A percentile compares a stretch with the other conserved stretches of the same genome.
phyloP scores from a whole-genome alignment of 176 grass and related monocot genomes.

The Stipa capillata region DNA sequence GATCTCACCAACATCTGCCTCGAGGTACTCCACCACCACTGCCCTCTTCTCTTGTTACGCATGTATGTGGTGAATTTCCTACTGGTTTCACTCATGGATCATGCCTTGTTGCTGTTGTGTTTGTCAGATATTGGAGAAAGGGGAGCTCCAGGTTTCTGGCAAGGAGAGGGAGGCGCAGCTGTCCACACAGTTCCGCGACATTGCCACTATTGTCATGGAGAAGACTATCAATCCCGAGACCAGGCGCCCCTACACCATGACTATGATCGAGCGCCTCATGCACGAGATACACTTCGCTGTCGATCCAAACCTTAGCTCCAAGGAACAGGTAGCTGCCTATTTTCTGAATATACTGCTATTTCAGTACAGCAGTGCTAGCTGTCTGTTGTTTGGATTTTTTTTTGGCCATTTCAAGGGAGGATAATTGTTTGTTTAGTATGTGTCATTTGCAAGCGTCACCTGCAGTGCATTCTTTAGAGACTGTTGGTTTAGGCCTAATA shows the following conservation, averaged over 20 bases:
- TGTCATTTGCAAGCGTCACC: background rate
- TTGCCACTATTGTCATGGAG: constrained; percentile 94
- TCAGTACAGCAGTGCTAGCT: background rate
- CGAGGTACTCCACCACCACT: background rate
- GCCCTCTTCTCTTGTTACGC: too few species aligned
- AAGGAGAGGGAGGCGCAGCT: constrained; percentile 90
- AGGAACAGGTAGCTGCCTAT: background rate
- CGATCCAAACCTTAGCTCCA: constrained; percentile 8
- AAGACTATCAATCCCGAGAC: constrained; percentile 88
- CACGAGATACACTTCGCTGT: constrained; percentile 76
- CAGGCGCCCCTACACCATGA: constrained; percentile 78
- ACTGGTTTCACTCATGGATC: background rate
- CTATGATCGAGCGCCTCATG: constrained; percentile 91
- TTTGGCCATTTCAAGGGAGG: background rate
- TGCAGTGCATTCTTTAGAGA: background rate
- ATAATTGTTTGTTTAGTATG: background rate
- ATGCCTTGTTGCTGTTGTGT: background rate
- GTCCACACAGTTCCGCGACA: constrained; percentile 79
- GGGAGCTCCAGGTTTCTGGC: constrained; percentile 94
- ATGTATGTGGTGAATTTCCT: background rate
- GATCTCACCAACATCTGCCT: constrained; percentile 55
- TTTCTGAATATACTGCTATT: background rate
- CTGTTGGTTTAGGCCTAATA: background rate
- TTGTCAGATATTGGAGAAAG: constrained; percentile 79
- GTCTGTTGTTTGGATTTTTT: constrained; percentile 19